Conservation (phyloP, 208 protist species). For the Sergeia podlipaevii region DNA sequence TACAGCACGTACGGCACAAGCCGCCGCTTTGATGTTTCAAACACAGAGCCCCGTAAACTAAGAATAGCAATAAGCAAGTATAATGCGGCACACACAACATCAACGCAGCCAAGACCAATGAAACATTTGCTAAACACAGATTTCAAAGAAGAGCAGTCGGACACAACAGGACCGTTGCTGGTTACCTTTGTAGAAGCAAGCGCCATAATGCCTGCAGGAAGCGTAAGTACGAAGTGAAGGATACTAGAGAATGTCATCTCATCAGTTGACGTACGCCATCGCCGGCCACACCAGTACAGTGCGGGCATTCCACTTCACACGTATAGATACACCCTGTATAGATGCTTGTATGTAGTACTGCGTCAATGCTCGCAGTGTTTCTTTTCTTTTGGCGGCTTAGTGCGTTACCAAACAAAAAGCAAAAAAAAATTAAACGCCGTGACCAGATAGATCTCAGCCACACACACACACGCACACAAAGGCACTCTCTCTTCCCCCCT, state of each 20-base stretch:
- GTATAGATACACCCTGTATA: no score
- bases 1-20: slow-evolving; percentile 58
- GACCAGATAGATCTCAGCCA: background rate
- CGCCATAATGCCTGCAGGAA: background rate
- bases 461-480: background rate
- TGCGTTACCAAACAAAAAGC: background rate
- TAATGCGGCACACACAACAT: slow-evolving; percentile 20
- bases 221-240: slow-evolving; percentile 29
- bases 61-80: slow-evolving; percentile 37
- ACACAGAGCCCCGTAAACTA: slow-evolving; percentile 60
- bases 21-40: slow-evolving; percentile 59
- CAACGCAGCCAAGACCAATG: slow-evolving; percentile 26
- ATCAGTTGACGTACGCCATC: slow-evolving; percentile 69
- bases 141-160: slow-evolving; percentile 16
- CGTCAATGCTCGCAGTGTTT: no score
- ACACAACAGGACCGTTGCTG: background rate
- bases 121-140: slow-evolving; percentile 14
- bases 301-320: no score
- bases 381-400: no score
- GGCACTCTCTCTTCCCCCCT: no score
- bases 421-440: background rate
- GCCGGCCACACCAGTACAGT: slow-evolving; percentile 60
- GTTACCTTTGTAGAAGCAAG: background rate
- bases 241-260: slow-evolving; percentile 71
- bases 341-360: background rate